Percentiles rank a stretch among this genome's conserved stretches.
phyloP scores from a whole-genome alignment of 2,329 filamentous ascomycete species.

The Ceratocystis colombiana region DNA sequence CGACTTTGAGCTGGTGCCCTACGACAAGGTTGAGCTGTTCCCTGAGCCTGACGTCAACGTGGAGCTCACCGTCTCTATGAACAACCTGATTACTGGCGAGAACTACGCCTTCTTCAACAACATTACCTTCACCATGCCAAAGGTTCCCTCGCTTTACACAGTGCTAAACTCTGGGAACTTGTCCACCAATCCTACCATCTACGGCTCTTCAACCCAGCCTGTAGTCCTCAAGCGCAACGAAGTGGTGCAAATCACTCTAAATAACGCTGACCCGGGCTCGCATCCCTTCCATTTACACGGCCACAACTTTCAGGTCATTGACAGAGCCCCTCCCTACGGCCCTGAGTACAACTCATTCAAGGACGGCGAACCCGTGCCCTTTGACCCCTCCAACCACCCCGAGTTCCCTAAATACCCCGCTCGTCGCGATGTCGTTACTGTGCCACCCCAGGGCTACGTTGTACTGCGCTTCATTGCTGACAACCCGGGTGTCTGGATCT shows the following conservation, averaged over 20 bases:
- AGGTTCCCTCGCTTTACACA: conserved; percentile 59
- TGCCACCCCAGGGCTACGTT: conserved; percentile 41
- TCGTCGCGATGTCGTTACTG: conserved; percentile 41
- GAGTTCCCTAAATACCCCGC: conserved; percentile 36
- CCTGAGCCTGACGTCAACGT: conserved; percentile 42
- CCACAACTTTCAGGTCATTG: conserved; percentile 46
- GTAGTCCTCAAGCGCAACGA: conserved; percentile 45
- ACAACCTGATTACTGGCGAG: conserved; percentile 46
- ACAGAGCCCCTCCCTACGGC: conserved; percentile 25
- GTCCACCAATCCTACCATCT: conserved; percentile 40
- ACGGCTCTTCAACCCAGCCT: conserved; percentile 42
- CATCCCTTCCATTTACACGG: conserved; percentile 59
- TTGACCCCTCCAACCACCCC: conserved; percentile 35
- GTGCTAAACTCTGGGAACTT: conserved; percentile 46
- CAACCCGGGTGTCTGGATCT: conserved; percentile 40
- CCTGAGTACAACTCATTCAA: conserved; percentile 24
- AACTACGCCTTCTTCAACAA: conserved; percentile 53
- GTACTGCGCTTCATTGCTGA: conserved; percentile 39
- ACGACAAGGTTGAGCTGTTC: conserved; percentile 42
- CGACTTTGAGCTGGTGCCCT: conserved; percentile 44
- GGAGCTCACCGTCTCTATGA: conserved; percentile 41
- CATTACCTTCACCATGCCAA: conserved; percentile 52
- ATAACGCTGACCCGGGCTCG: conserved; percentile 48
- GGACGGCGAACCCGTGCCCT: conserved; percentile 28
- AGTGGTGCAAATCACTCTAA: conserved; percentile 48